phyloP scores from a whole-genome alignment of 2,329 filamentous ascomycete genomes.

The Fusarium brachygibbosum region DNA sequence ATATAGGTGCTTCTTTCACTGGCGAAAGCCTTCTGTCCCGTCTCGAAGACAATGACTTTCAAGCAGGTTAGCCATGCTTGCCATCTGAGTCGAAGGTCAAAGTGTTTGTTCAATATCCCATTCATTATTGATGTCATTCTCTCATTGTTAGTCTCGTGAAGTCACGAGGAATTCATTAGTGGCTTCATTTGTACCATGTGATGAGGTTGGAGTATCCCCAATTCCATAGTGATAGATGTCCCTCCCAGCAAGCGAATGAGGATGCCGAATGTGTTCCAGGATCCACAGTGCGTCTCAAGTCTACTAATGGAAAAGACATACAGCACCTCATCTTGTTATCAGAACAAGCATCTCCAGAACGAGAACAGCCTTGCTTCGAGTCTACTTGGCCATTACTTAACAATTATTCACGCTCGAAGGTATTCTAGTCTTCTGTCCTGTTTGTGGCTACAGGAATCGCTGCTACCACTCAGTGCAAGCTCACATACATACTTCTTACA shows the following conservation, averaged over 20 bases:
- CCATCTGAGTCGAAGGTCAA: too few relatives aligned
- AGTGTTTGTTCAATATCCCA: too few relatives aligned
- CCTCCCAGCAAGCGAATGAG: not conserved
- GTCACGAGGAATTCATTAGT: not conserved
- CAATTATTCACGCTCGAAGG: rapidly evolving
- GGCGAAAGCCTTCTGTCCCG: too few relatives aligned
- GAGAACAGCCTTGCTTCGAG: too few relatives aligned
- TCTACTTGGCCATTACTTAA: not conserved
- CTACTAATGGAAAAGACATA: not conserved
- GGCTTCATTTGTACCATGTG: not conserved
- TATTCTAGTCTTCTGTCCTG: not conserved
- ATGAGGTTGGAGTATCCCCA: not conserved
- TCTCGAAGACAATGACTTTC: too few relatives aligned
- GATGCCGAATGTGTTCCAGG: rapidly evolving
- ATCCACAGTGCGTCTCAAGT: not conserved
- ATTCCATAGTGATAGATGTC: not conserved
- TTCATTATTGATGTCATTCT: not conserved
- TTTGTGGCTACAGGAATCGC: not conserved
- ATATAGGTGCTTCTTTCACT: too few relatives aligned
- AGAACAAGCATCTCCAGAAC: not conserved
- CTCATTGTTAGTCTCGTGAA: not conserved
- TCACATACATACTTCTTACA: not conserved
- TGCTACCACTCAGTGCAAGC: not conserved
- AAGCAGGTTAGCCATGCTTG: too few relatives aligned
- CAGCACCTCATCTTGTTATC: not conserved